Conservation (phyloP, 2,329 filamentous ascomycete species). For the Phialophora macrospora region DNA sequence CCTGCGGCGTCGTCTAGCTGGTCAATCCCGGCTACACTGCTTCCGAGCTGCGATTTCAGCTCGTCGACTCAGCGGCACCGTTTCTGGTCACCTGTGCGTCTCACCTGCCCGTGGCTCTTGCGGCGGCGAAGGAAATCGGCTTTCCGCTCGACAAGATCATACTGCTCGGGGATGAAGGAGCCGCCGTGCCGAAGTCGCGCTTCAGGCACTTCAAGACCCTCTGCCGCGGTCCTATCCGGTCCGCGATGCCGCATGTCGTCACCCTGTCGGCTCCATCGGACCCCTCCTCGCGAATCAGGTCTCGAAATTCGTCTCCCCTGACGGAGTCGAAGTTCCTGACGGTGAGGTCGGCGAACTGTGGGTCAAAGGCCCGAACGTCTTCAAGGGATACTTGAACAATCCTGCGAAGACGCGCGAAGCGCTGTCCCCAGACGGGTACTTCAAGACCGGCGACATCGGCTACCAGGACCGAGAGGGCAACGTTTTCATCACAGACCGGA, state of each 20-base stretch:
- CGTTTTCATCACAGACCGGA: constrained; percentile 85
- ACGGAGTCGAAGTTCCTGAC: constrained; percentile 64
- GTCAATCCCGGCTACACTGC: constrained; percentile 85
- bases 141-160: constrained; percentile 74
- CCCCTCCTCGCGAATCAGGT: constrained; percentile 76
- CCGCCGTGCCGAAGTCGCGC: constrained; percentile 56
- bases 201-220: constrained; percentile 57
- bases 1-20: constrained; percentile 78
- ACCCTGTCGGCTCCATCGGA: constrained; percentile 73
- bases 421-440: constrained; percentile 72
- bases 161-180: constrained; percentile 72
- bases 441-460: constrained; percentile 86
- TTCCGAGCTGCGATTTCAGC: constrained; percentile 80
- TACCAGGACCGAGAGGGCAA: constrained; percentile 76
- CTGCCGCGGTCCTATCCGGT: background rate
- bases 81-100: constrained; percentile 73
- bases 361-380: constrained; percentile 65
- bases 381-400: constrained; percentile 60
- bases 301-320: constrained; percentile 62
- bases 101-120: constrained; percentile 65
- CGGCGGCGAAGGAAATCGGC: constrained; percentile 71
- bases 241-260: constrained; percentile 43
- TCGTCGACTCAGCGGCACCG: constrained; percentile 75
- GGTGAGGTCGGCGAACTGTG: constrained; percentile 72
- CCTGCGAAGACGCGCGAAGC: constrained; percentile 54